Conservation (phyloP, 2,329 filamentous ascomycete species). For the Calonectria pseudoturangicola region DNA sequence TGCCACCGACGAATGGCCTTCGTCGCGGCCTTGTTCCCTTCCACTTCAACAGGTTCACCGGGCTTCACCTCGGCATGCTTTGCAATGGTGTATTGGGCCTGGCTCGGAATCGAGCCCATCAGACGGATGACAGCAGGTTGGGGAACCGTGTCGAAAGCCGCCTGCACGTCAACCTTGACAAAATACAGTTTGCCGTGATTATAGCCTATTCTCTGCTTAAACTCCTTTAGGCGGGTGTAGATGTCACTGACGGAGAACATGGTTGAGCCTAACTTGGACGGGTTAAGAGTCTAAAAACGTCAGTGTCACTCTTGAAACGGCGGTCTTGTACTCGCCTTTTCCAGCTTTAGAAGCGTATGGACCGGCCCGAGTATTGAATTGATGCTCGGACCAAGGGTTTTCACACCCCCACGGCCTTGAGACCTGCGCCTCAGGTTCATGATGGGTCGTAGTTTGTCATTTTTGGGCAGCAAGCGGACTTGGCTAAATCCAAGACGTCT, state of each 20-base stretch:
- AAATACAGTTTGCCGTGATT: slow-evolving; percentile 79
- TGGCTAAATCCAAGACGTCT: slow-evolving; percentile 85
- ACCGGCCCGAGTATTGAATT: slow-evolving; percentile 79
- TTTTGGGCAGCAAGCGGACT: slow-evolving; percentile 89
- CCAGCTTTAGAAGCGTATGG: slow-evolving; percentile 85
- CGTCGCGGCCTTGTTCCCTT: slow-evolving; percentile 48
- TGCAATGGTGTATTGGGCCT: slow-evolving; percentile 80
- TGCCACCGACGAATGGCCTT: slow-evolving; percentile 71
- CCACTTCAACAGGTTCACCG: slow-evolving; percentile 55
- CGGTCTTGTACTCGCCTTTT: slow-evolving; percentile 74
- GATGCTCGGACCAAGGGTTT: slow-evolving; percentile 69
- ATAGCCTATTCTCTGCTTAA: slow-evolving; percentile 72
- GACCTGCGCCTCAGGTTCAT: slow-evolving; percentile 86
- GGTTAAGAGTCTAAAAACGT: slow-evolving; percentile 65
- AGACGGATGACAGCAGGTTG: slow-evolving; percentile 83
- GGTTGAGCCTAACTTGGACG: slow-evolving; percentile 82
- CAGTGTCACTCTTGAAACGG: slow-evolving; percentile 24
- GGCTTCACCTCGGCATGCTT: slow-evolving; percentile 85
- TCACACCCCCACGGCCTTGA: slow-evolving; percentile 77
- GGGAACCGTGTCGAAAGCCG: slow-evolving; percentile 96
- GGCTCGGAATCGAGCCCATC: slow-evolving; percentile 73
- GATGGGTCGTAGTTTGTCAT: slow-evolving; percentile 84
- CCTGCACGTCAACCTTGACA: slow-evolving; percentile 92
- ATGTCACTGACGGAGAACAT: slow-evolving; percentile 90
- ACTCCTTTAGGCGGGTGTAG: slow-evolving; percentile 81